Evolutionary conservation across 2,329 filamentous ascomycete genomes (phyloP).

Genomic region (Claviceps humidiphila): DNA sequence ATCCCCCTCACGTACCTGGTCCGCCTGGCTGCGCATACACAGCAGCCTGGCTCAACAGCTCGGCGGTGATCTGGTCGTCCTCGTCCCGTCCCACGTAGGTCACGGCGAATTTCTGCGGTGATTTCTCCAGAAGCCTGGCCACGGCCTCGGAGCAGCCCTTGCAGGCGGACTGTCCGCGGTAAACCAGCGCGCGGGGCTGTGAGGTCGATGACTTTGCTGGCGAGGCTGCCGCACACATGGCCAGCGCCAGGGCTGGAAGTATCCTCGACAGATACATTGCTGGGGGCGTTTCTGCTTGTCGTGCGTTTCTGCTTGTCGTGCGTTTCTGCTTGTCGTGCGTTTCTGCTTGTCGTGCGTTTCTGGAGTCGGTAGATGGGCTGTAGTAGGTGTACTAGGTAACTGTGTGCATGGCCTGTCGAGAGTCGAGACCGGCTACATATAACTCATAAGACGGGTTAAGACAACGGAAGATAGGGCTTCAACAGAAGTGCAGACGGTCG

Average conservation of each 20-base stretch:
- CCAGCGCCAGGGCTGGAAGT: not conserved
- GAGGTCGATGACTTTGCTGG: not conserved
- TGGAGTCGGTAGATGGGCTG: no score
- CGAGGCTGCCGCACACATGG: not conserved
- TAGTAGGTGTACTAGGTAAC: no score
- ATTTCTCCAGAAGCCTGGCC: conserved; percentile 10
- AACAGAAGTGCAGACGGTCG: no score
- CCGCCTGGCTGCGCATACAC: conserved; percentile 12
- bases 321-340: no score
- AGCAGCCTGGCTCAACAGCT: conserved; percentile 6
- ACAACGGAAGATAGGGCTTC: no score
- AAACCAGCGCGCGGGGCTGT: conserved; percentile 9
- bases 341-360: no score
- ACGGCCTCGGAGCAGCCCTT: conserved; percentile 10
- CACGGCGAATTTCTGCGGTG: conserved; percentile 10
- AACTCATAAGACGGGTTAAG: no score
- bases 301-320: no score
- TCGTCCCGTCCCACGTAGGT: conserved; percentile 10
- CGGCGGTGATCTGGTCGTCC: conserved; percentile 6
- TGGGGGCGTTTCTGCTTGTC: not conserved
- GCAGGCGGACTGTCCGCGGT: conserved; percentile 9
- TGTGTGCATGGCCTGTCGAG: no score
- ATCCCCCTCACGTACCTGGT: no score
- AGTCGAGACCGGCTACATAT: no score
- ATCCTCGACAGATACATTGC: not conserved